phyloP scores from a whole-genome alignment of 2,329 filamentous ascomycete genomes.

The Pseudovirgaria hyperparasitica region DNA sequence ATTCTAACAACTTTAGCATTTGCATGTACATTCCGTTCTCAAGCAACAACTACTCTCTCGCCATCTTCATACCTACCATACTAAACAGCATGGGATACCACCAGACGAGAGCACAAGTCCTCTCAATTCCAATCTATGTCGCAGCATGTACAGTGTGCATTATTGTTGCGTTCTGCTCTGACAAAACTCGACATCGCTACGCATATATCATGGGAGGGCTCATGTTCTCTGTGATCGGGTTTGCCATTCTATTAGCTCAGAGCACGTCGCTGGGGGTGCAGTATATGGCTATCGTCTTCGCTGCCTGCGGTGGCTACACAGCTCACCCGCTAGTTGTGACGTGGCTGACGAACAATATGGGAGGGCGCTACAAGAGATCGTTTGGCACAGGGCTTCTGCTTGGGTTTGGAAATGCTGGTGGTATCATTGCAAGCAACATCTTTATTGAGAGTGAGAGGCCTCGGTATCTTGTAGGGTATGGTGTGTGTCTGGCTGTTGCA shows the following conservation, averaged over 20 bases:
- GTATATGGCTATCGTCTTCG: slow-evolving; percentile 43
- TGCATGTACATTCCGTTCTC: too few species aligned
- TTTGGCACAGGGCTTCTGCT: slow-evolving; percentile 13
- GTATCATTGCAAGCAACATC: slow-evolving; percentile 38
- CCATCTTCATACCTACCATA: slow-evolving; percentile 25
- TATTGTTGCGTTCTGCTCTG: slow-evolving; percentile 20
- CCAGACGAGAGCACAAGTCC: slow-evolving; percentile 23
- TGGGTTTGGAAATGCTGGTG: slow-evolving; percentile 41
- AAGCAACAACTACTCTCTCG: too few species aligned
- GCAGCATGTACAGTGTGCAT: slow-evolving; percentile 24
- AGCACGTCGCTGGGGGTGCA: slow-evolving; percentile 28
- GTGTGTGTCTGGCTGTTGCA: slow-evolving; percentile 24
- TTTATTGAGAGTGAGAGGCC: slow-evolving; percentile 16
- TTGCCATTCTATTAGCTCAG: slow-evolving; percentile 37
- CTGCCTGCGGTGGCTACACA: slow-evolving; percentile 44
- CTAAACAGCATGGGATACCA: slow-evolving; percentile 25
- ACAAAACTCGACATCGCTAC: slow-evolving; percentile 24
- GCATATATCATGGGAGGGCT: slow-evolving; percentile 24
- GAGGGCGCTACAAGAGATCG: slow-evolving; percentile 14
- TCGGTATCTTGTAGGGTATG: slow-evolving; percentile 15
- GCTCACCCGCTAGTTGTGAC: slow-evolving; percentile 45
- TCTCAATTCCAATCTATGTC: slow-evolving; percentile 26
- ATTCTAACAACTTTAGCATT: too few species aligned
- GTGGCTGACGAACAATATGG: slow-evolving; percentile 44
- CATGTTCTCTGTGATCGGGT: slow-evolving; percentile 36